Base-by-base conservation (phyloP, 768 basidiomycete genomes). In the Termitomyces sp. region DNA sequence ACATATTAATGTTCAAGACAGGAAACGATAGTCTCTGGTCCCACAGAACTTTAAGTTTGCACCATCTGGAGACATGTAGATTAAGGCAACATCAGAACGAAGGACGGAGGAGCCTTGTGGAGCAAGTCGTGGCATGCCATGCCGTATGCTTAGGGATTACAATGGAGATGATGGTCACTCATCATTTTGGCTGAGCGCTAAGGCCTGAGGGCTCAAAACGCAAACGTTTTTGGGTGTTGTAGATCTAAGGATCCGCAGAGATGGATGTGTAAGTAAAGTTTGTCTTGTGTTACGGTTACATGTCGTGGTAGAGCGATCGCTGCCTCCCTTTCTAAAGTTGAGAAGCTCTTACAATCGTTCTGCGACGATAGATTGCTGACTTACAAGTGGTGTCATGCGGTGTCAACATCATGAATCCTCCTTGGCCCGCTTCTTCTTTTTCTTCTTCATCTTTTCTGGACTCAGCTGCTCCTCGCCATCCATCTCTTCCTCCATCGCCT, bases 401-500 rank as follows among this genome's bases (percentile, higher is more conserved):
- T n/a, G 12, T 20, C n/a, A 32, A 22, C 13, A 42, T 49, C n/a
- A 55, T 14, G 40, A 49, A 54, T 56, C 65, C 14, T 62, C 57
- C 47, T 59, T 64, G 40, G 63, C 65, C 45, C 65, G 68, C 55
- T 69, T 69, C 62, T 69, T 69, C 62, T 68, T 67, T 61, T 70
- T 74, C 67, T 73, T 71, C 61, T 64, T 74, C 64, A 34, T 55
- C 60, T 45, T 65, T 61, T 72, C 61, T 5, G 45, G 46, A 47
- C 59, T 62, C 47, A 59, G 53, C 8, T 40, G 48, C n/a, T 62
- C 65, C 58, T 72, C 66, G 49, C 65, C 65, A 10, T 54, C 60
- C 55, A 42, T 44, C 62, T 74, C 69, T 65, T 78, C 64, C 62
- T 73, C 79, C 57, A 67, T 68, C 9, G 72, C 72, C 26, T 72